Evolutionary conservation across 805 yeast species (phyloP), one percentile per base, ranked within the genome.

Genomic region (Hanseniaspora guilliermondii): DNA sequence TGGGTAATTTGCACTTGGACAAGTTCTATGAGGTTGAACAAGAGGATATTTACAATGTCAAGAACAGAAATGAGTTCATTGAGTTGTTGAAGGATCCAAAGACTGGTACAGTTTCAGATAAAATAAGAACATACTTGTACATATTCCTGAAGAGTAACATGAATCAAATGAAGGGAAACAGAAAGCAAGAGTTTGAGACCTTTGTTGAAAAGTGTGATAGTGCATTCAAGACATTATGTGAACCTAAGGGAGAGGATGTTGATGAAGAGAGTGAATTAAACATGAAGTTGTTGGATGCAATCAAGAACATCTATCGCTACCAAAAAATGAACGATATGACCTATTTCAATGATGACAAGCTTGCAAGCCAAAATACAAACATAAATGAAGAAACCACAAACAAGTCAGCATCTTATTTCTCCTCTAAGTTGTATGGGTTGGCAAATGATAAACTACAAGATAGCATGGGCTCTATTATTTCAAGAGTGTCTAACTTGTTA

Each of bases 11-110:
- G 59, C 82, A 83, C 17, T 74, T 93, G 60, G 98, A 94, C 63
- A 80, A 88, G 55, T 85, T 89, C 61, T 93, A 91, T 67, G 97
- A 93, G 69, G 80, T 93, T 57, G 99, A 93, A 70, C 97, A 91
- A 65, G 83, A 80, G 59, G 78, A 81, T 55, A 76, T 73, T 56
- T 83, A 83, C 67, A 70, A 68, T 53, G 49, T 66, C 4, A 74
- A 73, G 50, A 60, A 78, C 71, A 74, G 76, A 68, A 73, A 66
- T 52, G 79, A 74, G 64, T 93, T 78, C 66, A 70, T 77, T 58
- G 84, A 79, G 14, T 72, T 83, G 25, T 68, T 85, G 56, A 71
- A 73, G 25, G 72, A 74, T 39, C 70, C 67, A 3, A 73, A 81
- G 27, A 76, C 75, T 48, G 72, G 82, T 30, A 84, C 85, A 58